Conservation (phyloP, 768 basidiomycete genomes). For the Auricularia heimuer region DNA sequence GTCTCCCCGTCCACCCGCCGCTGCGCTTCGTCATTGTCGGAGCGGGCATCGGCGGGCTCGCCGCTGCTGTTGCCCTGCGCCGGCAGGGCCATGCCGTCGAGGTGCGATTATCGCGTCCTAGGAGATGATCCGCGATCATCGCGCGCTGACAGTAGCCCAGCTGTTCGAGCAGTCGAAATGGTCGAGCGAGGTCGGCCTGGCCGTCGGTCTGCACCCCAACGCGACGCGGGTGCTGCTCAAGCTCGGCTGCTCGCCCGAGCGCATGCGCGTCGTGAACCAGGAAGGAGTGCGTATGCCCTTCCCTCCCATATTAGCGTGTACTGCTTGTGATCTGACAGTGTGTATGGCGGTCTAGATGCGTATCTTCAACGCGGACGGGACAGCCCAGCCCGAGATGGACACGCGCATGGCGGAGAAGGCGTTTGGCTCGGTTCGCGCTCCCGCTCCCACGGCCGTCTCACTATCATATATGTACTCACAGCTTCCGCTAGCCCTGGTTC, state of each 20-base stretch:
- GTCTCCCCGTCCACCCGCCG: neutral
- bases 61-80: neutral
- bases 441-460: neutral
- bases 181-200: neutral
- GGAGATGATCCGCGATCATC: neutral
- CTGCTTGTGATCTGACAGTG: too few species aligned
- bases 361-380: conserved; percentile 1
- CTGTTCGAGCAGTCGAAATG: conserved; percentile 1
- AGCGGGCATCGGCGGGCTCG: neutral
- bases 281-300: neutral
- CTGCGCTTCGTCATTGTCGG: neutral
- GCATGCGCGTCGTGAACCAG: neutral
- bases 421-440: neutral
- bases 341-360: neutral
- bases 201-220: conserved; percentile 1
- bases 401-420: neutral
- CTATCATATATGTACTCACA: too few species aligned
- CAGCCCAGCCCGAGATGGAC: conserved; percentile 1
- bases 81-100: neutral
- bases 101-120: neutral
- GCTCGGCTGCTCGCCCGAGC: conserved; percentile 1
- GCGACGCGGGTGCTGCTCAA: neutral
- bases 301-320: too few species aligned
- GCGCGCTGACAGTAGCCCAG: neutral
- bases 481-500: neutral